These are phyloP conservation scores for Acanthamoeba triangularis DNA, from an alignment of 208 protist genomes.

Conservation along the genomic window DNA sequence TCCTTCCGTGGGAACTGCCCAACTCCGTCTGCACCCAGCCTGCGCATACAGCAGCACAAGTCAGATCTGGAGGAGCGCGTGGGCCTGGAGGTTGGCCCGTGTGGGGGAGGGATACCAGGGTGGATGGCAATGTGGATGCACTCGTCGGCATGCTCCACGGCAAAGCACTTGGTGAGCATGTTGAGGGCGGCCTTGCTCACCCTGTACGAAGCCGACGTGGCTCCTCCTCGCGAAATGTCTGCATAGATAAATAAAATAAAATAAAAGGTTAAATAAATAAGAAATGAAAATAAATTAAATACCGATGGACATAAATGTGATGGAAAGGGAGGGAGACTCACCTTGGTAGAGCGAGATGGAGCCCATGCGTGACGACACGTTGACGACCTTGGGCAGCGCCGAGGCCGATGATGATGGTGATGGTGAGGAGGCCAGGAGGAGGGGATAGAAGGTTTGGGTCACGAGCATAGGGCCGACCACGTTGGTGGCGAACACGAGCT, in stretches of 20 bases:
- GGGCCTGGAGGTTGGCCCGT: background rate
- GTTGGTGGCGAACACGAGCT: background rate
- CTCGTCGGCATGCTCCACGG: background rate
- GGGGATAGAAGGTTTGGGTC: slow-evolving; percentile 24
- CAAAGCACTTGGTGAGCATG: slow-evolving; percentile 32
- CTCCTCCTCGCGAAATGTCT: slow-evolving; percentile 8
- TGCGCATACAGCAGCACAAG: background rate
- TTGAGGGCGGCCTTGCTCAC: slow-evolving; percentile 46
- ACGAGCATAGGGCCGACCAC: slow-evolving; percentile 23
- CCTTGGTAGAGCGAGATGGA: slow-evolving; percentile 34
- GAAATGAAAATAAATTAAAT: background rate
- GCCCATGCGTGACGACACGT: slow-evolving; percentile 21
- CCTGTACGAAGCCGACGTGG: slow-evolving; percentile 11
- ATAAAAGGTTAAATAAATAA: too few relatives aligned
- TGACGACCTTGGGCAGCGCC: slow-evolving; percentile 30
- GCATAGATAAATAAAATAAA: background rate
- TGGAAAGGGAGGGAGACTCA: too few relatives aligned
- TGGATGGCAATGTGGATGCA: slow-evolving; percentile 20
- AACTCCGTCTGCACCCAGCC: slow-evolving; percentile 8
- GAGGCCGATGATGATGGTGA: background rate
- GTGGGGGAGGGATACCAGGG: background rate
- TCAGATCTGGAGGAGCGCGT: too few relatives aligned
- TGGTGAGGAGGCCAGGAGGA: background rate
- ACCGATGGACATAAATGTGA: too few relatives aligned
- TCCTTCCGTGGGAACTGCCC: slow-evolving; percentile 5